phyloP scores from a whole-genome alignment of 192 early-diverging fungal species.

The Gaertneriomyces sp. region DNA sequence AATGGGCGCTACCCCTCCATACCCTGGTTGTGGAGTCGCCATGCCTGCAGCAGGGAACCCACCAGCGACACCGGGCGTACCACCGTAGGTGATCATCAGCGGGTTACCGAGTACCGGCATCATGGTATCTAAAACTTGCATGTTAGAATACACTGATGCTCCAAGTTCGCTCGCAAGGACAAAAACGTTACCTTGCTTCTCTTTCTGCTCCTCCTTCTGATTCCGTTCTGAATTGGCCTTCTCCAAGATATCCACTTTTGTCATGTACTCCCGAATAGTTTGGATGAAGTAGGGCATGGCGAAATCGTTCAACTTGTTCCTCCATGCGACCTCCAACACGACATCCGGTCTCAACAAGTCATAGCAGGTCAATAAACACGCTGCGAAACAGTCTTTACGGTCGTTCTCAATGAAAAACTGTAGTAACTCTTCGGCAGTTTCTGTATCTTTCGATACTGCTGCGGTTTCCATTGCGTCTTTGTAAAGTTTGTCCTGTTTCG shows the following conservation, averaged over 20 bases:
- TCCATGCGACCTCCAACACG: conserved; percentile 91
- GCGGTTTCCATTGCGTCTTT: conserved; percentile 99
- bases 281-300: conserved; percentile 99
- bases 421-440: conserved; percentile 91
- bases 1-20: conserved; percentile 15
- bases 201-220: conserved; percentile 51
- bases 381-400: conserved; percentile 91
- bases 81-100: conserved; percentile 68
- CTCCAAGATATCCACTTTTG: conserved; percentile 68
- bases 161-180: conserved; percentile 5
- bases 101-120: conserved; percentile 68
- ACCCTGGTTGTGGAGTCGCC: background rate
- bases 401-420: conserved; percentile 92
- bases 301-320: conserved; percentile 83
- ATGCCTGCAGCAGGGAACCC: conserved; percentile 5
- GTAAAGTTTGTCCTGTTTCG: conserved; percentile 95
- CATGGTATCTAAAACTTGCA: conserved; percentile 35
- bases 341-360: conserved; percentile 91
- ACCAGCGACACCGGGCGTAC: conserved; percentile 14
- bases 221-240: conserved; percentile 44
- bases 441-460: conserved; percentile 78
- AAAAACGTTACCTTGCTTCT: conserved; percentile 50
- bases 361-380: conserved; percentile 90
- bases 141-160: background rate
- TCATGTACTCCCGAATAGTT: conserved; percentile 77